Percentiles rank a stretch among this genome's conserved stretches.
Conservation (phyloP, 768 basidiomycete genomes). For the Russula sp. region DNA sequence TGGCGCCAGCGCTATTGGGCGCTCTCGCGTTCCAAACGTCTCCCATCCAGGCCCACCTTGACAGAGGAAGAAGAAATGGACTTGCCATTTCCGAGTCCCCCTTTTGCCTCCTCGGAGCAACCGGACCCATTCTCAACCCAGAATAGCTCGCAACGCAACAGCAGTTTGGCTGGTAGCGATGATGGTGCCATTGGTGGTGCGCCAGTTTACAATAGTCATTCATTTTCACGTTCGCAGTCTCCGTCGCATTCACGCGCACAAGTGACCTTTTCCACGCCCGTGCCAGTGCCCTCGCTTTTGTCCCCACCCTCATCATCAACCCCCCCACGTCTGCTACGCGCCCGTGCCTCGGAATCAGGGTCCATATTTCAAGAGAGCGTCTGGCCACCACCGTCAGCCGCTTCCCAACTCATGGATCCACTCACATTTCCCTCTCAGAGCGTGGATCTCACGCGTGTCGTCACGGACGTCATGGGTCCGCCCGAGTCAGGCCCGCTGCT, state of each 20-base stretch:
- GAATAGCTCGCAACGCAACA: background rate
- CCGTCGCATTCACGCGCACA: background rate
- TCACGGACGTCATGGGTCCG: slow-evolving; percentile 28
- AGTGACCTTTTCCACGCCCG: too few relatives aligned
- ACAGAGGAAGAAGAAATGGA: slow-evolving; percentile 29
- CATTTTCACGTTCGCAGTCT: background rate
- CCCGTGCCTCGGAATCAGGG: slow-evolving; percentile 25
- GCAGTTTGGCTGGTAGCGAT: background rate
- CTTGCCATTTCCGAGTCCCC: background rate
- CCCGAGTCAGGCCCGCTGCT: slow-evolving; percentile 1
- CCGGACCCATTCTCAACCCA: slow-evolving; percentile 12
- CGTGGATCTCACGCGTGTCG: slow-evolving; percentile 21
- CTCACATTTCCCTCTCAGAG: slow-evolving; percentile 15
- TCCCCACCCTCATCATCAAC: background rate
- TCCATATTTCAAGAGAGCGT: slow-evolving; percentile 30
- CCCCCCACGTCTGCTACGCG: slow-evolving; percentile 23
- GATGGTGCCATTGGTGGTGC: background rate
- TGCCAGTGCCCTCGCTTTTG: too few relatives aligned
- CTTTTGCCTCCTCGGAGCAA: background rate
- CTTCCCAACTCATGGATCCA: slow-evolving; percentile 22
- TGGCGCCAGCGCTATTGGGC: slow-evolving; percentile 21
- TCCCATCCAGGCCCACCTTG: slow-evolving; percentile 21
- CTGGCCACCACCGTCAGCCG: slow-evolving; percentile 25
- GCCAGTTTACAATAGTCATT: background rate
- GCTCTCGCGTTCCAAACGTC: slow-evolving; percentile 18